phyloP scores from a whole-genome alignment of 306 rosid species.

The Vigna nakashimae region DNA sequence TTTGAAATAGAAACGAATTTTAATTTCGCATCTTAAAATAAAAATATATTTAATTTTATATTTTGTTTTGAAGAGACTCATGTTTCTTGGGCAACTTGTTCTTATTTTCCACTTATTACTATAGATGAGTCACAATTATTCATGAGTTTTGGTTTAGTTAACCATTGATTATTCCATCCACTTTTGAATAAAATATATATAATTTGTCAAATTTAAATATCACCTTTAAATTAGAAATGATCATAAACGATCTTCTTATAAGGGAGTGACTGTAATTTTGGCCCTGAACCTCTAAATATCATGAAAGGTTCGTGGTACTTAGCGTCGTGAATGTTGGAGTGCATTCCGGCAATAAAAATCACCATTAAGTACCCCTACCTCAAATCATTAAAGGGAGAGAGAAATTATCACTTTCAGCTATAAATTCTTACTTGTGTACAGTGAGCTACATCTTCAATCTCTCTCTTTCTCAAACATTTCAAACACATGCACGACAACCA shows the following conservation, averaged over 20 bases:
- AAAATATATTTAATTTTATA: too few species aligned
- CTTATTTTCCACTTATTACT: too few species aligned
- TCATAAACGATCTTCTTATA: not conserved
- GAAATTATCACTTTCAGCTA: not conserved
- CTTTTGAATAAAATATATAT: too few species aligned
- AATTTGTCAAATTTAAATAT: too few species aligned
- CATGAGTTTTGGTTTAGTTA: too few species aligned
- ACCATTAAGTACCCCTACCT: not conserved
- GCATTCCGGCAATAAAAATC: not conserved
- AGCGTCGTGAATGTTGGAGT: not conserved
- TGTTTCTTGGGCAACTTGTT: too few species aligned
- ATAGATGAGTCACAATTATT: too few species aligned
- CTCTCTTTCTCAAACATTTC: not conserved
- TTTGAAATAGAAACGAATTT: too few species aligned
- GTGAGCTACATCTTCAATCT: not conserved
- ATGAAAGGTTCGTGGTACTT: not conserved
- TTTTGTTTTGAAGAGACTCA: too few species aligned
- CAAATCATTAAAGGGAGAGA: constrained; percentile 1
- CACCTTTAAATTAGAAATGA: too few species aligned
- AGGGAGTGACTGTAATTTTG: not conserved
- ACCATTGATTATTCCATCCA: too few species aligned
- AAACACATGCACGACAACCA: not conserved
- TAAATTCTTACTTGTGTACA: not conserved
- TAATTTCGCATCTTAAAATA: too few species aligned
- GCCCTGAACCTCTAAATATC: not conserved